Evolutionary conservation across 805 yeast genomes (phyloP).

Genomic region (Kregervanrija delftensis): DNA sequence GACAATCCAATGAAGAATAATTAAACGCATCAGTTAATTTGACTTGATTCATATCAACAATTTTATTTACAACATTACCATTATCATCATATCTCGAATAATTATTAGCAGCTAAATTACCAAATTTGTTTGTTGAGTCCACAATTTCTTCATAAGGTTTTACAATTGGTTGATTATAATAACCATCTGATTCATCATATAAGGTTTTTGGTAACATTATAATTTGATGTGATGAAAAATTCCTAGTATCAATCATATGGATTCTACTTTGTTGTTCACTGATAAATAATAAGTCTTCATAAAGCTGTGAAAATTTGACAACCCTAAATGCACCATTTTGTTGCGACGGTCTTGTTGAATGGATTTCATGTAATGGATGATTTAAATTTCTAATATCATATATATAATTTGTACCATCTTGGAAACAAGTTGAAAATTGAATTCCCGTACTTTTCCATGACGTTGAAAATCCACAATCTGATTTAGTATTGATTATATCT

Average conservation of each 20-base stretch:
- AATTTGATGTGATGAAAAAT: conserved; percentile 69
- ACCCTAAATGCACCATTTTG: conserved; percentile 34
- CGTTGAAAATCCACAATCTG: conserved; percentile 80
- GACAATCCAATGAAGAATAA: conserved; percentile 1
- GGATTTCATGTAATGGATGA: conserved; percentile 45
- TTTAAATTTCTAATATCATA: conserved; percentile 66
- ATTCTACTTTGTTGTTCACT: conserved; percentile 85
- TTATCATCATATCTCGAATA: too few relatives aligned
- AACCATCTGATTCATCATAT: conserved; percentile 8
- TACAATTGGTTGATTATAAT: conserved; percentile 22
- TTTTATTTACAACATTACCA: too few relatives aligned
- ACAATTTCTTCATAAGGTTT: conserved; percentile 26
- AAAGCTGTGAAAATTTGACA: conserved; percentile 51
- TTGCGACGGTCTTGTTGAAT: conserved; percentile 52
- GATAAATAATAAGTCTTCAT: conserved; percentile 69
- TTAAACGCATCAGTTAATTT: background rate
- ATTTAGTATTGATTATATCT: conserved; percentile 36
- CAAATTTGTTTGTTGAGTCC: conserved; percentile 6
- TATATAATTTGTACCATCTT: conserved; percentile 72
- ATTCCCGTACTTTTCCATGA: conserved; percentile 71
- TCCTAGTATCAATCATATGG: conserved; percentile 75
- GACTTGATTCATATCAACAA: too few relatives aligned
- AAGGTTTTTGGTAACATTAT: conserved; percentile 48
- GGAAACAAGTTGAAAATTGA: conserved; percentile 74
- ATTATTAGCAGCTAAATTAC: background rate